These are phyloP conservation scores for Astrephomene gubernaculifera DNA, from an alignment of 139 green algal genomes.

Conservation along the genomic window DNA sequence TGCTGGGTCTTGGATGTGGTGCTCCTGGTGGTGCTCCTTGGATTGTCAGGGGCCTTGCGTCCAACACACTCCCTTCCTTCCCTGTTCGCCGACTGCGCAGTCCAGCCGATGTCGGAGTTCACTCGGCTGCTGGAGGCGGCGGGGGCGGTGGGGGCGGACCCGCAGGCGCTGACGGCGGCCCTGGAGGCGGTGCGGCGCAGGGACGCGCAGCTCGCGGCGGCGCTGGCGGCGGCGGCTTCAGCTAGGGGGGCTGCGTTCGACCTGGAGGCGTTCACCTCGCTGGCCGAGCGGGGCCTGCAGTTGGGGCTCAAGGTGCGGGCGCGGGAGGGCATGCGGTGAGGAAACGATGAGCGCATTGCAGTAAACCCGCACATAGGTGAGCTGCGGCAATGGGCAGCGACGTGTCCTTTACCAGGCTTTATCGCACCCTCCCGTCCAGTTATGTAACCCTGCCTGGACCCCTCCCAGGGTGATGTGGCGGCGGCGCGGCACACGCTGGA, in stretches of 20 bases:
- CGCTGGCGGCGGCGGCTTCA: constrained; percentile 10
- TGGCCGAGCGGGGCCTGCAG: not conserved
- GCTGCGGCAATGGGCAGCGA: too few relatives aligned
- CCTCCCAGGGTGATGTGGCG: constrained; percentile 20
- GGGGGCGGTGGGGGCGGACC: not conserved
- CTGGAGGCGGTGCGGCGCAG: constrained; percentile 14
- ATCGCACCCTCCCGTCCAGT: too few relatives aligned
- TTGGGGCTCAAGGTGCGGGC: constrained; percentile 27
- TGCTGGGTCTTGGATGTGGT: too few relatives aligned
- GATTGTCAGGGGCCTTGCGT: too few relatives aligned
- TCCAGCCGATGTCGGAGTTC: not conserved
- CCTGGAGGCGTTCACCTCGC: not conserved
- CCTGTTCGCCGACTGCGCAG: too few relatives aligned
- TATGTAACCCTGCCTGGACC: too few relatives aligned
- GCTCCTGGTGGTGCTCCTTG: too few relatives aligned
- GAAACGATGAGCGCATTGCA: too few relatives aligned
- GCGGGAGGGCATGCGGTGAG: not conserved
- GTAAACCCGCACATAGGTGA: too few relatives aligned
- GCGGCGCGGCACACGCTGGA: constrained; percentile 8
- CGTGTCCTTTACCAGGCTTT: too few relatives aligned
- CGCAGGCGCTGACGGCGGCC: not conserved
- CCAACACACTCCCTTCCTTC: too few relatives aligned
- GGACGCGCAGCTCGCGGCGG: not conserved
- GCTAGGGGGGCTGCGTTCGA: not conserved
- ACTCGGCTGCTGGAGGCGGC: not conserved